Evolutionary conservation across 2,329 filamentous ascomycete genomes (phyloP).

Genomic region (Apiospora pterosperma): DNA sequence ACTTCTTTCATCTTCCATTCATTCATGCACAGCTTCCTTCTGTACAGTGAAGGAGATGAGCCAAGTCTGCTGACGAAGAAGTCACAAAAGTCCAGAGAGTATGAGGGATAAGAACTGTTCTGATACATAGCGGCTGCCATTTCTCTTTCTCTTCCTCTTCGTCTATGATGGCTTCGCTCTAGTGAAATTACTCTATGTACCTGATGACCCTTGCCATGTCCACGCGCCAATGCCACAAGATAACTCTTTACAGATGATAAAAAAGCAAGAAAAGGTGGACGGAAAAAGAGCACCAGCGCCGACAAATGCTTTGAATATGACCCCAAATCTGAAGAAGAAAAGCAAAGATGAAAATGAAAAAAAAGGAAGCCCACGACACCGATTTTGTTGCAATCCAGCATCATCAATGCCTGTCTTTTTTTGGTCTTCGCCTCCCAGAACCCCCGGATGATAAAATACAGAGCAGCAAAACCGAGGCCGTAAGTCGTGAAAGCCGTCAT

Average conservation of each 20-base stretch:
- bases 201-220: neutral
- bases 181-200: slow-evolving; percentile 1
- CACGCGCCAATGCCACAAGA: neutral
- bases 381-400: slow-evolving; percentile 1
- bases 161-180: slow-evolving; percentile 1
- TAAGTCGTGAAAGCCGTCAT: too few species aligned
- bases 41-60: neutral
- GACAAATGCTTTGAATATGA: neutral
- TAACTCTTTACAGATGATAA: slow-evolving; percentile 1
- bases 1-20: neutral
- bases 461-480: too few species aligned
- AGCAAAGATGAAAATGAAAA: neutral
- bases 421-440: neutral
- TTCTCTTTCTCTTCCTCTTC: neutral
- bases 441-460: too few species aligned
- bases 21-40: neutral
- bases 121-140: neutral
- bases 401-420: neutral
- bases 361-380: neutral
- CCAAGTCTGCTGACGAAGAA: neutral
- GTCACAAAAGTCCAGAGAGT: neutral
- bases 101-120: neutral
- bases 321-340: neutral
- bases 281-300: neutral
- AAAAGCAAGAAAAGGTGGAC: neutral